Evolutionary conservation across 75 land plant species (phyloP).

Genomic region (Picea glauca): DNA sequence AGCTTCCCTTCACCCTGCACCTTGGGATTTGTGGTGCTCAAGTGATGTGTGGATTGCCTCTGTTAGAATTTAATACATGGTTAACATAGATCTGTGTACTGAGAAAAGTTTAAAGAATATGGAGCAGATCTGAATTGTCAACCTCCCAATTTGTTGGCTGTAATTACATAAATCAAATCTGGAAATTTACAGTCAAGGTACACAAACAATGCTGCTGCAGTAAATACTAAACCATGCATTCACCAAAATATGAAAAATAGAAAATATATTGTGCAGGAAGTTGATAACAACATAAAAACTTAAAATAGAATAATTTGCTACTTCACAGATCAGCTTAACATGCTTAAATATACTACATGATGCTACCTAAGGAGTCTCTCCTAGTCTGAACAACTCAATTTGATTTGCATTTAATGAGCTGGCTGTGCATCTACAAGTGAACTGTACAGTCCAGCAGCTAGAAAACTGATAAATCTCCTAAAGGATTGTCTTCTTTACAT

Average conservation of each 20-base stretch:
- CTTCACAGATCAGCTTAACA: neutral
- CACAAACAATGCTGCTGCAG: neutral
- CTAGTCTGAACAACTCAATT: neutral
- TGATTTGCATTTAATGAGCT: neutral
- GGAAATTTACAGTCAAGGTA: neutral
- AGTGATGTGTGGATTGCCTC: no score
- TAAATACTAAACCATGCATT: neutral
- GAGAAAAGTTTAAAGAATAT: neutral
- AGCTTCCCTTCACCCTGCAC: no score
- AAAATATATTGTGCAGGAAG: neutral
- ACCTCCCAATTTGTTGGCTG: neutral
- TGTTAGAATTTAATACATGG: no score
- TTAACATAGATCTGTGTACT: no score
- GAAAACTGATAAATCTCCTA: neutral
- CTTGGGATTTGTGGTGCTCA: no score
- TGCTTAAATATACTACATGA: neutral
- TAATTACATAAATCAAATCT: neutral
- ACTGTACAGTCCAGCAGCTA: neutral
- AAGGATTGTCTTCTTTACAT: neutral
- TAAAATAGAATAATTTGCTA: neutral
- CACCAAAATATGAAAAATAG: neutral
- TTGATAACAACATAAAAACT: neutral
- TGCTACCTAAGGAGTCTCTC: neutral
- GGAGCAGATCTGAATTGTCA: neutral
- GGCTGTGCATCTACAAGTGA: neutral